Base-by-base conservation (phyloP, 495 filamentous ascomycete genomes). In the Lasiosphaeria hispida region DNA sequence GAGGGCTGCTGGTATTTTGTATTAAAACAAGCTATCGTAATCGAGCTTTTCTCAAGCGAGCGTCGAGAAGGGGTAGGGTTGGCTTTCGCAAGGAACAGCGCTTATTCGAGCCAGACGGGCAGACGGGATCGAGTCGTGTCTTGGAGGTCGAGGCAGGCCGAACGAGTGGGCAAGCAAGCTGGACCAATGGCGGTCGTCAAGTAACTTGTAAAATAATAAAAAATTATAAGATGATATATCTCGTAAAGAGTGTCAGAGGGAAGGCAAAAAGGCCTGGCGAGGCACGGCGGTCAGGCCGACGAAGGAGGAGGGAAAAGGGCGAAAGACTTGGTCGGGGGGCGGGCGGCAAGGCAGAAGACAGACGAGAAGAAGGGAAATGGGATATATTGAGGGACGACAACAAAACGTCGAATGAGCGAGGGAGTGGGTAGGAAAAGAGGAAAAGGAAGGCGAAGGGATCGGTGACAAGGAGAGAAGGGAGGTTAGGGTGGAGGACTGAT, bases 1-100 rank as follows among this genome's bases (percentile, higher is more conserved):
- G 59, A 56, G 48, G 43, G 34, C 17, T 45, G 57, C 41, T 57
- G 43, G 38, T 44, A 55, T 15, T 37, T 53, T 34, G 58, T 62
- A 68, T 68, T 68, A 68, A 64, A 68, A 57, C 53, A 57, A 50
- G 51, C 48, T 70, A 60, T 61, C 42, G 60, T 54, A 61, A 41
- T 62, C 48, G 61, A 63, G 44, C 41, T 58, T 38, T 45, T 59
- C 51, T 56, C 54, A 60, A 63, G 58, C 60, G 66, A 65, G 60
- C 14, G 63, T 63, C 62, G 63, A 67, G 61, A 65, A 69, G 60
- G 58, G 49, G 54, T 41, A 63, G 54, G 50, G 44, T 39, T 34
- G 63, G 48, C 50, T 48, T 50, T 33, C 45, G 19, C 23, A 42
- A 52, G 15, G 43, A 19, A 38, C 45, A 19, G 17, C 7, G 33